These are phyloP conservation scores for Coemansia sp. DNA, from an alignment of 371 early-diverging fungal genomes.

Conservation along the genomic window DNA sequence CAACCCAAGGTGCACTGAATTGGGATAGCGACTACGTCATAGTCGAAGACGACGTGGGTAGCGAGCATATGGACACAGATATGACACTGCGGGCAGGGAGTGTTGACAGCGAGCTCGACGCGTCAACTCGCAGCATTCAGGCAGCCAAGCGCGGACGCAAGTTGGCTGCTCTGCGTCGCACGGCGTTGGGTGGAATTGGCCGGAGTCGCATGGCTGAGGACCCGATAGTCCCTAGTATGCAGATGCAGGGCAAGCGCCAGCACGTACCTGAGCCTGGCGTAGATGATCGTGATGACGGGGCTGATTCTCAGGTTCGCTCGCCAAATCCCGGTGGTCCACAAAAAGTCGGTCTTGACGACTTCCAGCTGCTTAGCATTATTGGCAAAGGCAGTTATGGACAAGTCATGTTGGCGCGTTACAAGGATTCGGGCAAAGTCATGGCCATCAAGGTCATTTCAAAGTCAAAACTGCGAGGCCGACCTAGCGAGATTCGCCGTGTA, in stretches of 20 bases:
- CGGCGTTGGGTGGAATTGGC: conserved; percentile 35
- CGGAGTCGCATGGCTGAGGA: conserved; percentile 22
- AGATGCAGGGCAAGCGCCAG: conserved; percentile 17
- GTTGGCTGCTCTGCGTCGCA: conserved; percentile 29
- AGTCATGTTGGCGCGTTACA: conserved; percentile 91
- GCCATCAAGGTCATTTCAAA: conserved; percentile 95
- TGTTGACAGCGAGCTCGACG: conserved; percentile 29
- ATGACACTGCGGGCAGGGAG: conserved; percentile 36
- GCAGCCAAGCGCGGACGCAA: conserved; percentile 37
- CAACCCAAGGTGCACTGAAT: conserved; percentile 3
- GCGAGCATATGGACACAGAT: conserved; percentile 24
- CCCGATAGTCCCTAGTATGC: conserved; percentile 12
- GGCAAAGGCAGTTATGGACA: conserved; percentile 98
- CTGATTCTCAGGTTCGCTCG: conserved; percentile 7
- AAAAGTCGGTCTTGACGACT: conserved; percentile 52
- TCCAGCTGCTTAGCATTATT: conserved; percentile 68
- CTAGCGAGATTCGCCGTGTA: conserved; percentile 51
- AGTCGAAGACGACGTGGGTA: conserved; percentile 25
- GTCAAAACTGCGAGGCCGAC: conserved; percentile 62
- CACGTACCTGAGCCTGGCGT: background rate
- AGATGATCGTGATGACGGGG: conserved; percentile 6
- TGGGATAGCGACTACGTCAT: conserved; percentile 45
- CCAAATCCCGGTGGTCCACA: conserved; percentile 1
- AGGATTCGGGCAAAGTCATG: conserved; percentile 75
- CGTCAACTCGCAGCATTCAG: conserved; percentile 6